Conservation (phyloP, 2,329 filamentous ascomycete species). For the Neospermospora avenae region DNA sequence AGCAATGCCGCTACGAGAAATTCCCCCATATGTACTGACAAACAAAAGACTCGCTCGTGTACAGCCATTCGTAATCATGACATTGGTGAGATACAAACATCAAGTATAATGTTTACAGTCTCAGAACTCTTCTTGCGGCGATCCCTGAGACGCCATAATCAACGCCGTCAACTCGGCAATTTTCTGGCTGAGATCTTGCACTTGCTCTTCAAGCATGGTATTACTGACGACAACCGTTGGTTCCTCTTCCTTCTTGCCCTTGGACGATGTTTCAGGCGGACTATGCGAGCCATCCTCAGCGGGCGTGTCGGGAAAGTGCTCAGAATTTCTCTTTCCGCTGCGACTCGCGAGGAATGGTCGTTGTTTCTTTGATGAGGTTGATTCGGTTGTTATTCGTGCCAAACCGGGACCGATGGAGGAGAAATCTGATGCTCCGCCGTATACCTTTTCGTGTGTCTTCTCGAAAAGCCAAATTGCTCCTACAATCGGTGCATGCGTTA, state of each 20-base stretch:
- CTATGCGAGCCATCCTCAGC: constrained; percentile 11
- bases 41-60: neutral
- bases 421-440: constrained; percentile 20
- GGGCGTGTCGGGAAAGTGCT: constrained; percentile 18
- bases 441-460: constrained; percentile 36
- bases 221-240: constrained; percentile 11
- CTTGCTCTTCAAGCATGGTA: constrained; percentile 44
- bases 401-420: constrained; percentile 21
- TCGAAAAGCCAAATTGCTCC: constrained; percentile 57
- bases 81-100: neutral
- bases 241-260: constrained; percentile 19
- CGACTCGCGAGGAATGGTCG: constrained; percentile 27
- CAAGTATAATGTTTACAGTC: neutral
- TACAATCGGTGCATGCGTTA: constrained; percentile 66
- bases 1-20: neutral
- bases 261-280: constrained; percentile 8
- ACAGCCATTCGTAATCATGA: neutral
- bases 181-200: constrained; percentile 53
- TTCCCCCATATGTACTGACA: neutral
- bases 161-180: constrained; percentile 56
- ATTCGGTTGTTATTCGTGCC: constrained; percentile 1
- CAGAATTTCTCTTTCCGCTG: constrained; percentile 14
- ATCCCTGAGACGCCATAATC: constrained; percentile 47
- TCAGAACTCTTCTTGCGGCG: constrained; percentile 32
- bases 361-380: constrained; percentile 12